These are phyloP conservation scores for Syzygium aqueum DNA, from an alignment of 345 rosid species.

Conservation along the genomic window DNA sequence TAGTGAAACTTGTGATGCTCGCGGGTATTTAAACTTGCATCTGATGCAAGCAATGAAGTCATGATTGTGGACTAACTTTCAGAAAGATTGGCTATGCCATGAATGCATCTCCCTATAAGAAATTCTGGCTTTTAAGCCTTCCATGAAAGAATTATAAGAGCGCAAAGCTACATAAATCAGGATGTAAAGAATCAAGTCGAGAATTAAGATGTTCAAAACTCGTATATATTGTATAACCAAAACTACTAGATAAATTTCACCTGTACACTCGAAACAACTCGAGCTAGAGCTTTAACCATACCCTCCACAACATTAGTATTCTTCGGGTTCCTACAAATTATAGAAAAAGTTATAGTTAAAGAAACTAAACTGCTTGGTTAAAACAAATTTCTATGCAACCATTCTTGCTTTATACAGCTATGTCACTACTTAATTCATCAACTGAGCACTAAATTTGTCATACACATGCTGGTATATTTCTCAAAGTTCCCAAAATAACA, in stretches of 20 bases:
- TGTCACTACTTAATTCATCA: neutral
- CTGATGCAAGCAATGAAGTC: neutral
- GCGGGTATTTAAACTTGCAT: neutral
- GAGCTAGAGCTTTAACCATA: slow-evolving; percentile 96
- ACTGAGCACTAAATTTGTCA: neutral
- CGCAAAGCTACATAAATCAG: neutral
- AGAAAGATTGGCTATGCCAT: neutral
- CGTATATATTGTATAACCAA: neutral
- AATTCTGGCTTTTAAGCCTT: neutral
- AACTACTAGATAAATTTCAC: slow-evolving; percentile 26
- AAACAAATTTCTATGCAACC: neutral
- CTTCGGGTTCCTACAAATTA: slow-evolving; percentile 67
- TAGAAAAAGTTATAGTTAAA: neutral
- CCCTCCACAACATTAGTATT: slow-evolving; percentile 96
- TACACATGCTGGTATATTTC: neutral
- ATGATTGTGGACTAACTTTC: neutral
- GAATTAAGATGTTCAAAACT: neutral
- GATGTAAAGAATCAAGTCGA: neutral
- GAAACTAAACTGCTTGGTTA: neutral
- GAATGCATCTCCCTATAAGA: neutral
- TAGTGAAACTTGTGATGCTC: neutral
- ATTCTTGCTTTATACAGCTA: neutral
- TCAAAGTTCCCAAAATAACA: neutral
- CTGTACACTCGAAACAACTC: slow-evolving; percentile 92
- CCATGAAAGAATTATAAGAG: neutral